phyloP scores from a whole-genome alignment of 352 stramenopile species.

The Phytopythium oedochilum region DNA sequence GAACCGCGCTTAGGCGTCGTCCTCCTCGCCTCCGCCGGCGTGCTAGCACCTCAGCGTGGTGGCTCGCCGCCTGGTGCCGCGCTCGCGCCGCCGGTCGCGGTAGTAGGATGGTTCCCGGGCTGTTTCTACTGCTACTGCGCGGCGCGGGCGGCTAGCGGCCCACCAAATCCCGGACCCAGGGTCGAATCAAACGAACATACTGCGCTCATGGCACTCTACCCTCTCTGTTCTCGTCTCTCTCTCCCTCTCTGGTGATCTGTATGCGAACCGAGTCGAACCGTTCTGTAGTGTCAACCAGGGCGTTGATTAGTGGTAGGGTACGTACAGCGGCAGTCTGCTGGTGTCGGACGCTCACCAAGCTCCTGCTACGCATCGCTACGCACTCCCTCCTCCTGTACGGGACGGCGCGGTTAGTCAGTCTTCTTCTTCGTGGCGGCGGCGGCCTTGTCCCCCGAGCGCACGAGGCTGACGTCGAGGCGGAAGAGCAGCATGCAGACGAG shows the following conservation, averaged over 20 bases:
- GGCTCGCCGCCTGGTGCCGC: slow-evolving; percentile 8
- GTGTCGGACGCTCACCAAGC: too few species aligned
- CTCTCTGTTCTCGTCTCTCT: not conserved
- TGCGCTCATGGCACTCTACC: slow-evolving; percentile 21
- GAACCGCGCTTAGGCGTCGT: slow-evolving; percentile 77
- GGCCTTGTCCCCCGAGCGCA: slow-evolving; percentile 14
- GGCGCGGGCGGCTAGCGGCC: not conserved
- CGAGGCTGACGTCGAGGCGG: slow-evolving; percentile 78
- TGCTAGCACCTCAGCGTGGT: slow-evolving; percentile 12
- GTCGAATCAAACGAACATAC: slow-evolving; percentile 33
- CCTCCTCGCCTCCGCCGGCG: too few species aligned
- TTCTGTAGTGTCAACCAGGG: too few species aligned
- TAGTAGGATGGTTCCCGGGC: slow-evolving; percentile 7
- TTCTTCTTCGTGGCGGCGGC: slow-evolving; percentile 46
- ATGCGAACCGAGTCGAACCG: too few species aligned
- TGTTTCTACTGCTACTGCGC: slow-evolving; percentile 11
- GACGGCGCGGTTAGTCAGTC: slow-evolving; percentile 36
- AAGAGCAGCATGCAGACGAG: slow-evolving; percentile 83
- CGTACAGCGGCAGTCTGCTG: too few species aligned
- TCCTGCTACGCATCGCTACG: too few species aligned
- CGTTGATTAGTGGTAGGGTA: too few species aligned
- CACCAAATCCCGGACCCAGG: slow-evolving; percentile 6
- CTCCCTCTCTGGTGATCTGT: too few species aligned
- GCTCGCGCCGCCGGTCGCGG: not conserved
- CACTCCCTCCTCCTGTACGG: too few species aligned